Base-by-base conservation (phyloP, 106 monocot genomes). In the Acanthochlamys bracteata region DNA sequence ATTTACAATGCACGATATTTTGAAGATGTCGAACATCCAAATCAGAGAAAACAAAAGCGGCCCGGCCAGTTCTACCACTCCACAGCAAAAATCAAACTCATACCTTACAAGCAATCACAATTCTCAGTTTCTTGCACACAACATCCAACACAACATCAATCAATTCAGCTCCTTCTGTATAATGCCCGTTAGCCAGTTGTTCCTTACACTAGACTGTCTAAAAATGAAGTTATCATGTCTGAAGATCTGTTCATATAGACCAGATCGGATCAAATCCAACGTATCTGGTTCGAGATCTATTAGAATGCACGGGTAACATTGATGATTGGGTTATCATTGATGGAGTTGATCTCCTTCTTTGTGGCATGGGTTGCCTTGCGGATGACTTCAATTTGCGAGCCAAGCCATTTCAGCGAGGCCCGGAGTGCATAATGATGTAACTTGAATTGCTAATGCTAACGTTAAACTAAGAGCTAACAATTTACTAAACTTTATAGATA, bases 51-150 rank as follows among this genome's bases (percentile, higher is more conserved):
- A 33, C 33, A 33, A 33, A 33, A 33, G 6, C 6, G 33, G 33
- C 16, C 10, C 11, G 14, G 3, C 14, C 24, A 57, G 20, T 7
- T 57, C 24, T 24, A 22, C 10, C 11, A 20, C 21, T 20, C 20
- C 16, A 20, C 10, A 16, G 21, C 10, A 57, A 57, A 26, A 17
- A 59, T 13, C 14, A 33, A 27, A 13, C 13, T 9, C 14, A 60
- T 39, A 81, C 81, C 83, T 65, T 83, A 78, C 1, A 83, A 67
- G 58, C 83, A 82, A 59, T 82, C 82, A 54, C 81, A 82, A 65
- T 82, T 82, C 77, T 82, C 82, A 7, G 82, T 77, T 41, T 83
- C 78, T 82, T 82, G 25, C 78, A 65, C 25, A 83, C 82, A 43
- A 83, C 82, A 23, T 83, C 82, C 22, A 78, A 78, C 10, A 83